These are phyloP conservation scores for Gossypium trilobum DNA, from an alignment of 441 rosid species.

Conservation along the genomic window DNA sequence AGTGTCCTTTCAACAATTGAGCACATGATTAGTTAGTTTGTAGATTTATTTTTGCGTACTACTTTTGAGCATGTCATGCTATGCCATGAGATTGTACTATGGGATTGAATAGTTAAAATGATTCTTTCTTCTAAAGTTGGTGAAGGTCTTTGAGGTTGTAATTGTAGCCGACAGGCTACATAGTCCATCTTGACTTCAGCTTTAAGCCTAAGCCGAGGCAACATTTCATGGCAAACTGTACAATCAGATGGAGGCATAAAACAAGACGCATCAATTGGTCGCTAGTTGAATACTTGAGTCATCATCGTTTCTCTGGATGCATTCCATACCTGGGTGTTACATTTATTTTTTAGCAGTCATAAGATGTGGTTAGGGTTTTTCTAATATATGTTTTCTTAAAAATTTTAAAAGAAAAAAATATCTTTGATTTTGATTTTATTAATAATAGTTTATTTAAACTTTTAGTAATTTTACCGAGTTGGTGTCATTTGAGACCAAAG, in stretches of 20 bases:
- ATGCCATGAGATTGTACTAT: background rate
- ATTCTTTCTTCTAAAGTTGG: background rate
- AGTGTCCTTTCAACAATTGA: background rate
- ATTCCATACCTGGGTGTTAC: background rate
- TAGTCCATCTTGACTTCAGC: background rate
- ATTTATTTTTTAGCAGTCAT: background rate
- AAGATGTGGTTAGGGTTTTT: background rate
- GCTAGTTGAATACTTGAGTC: background rate
- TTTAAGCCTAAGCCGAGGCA: background rate
- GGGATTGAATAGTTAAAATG: background rate
- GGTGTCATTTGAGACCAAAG: background rate
- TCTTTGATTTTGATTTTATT: background rate
- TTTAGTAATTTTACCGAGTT: background rate
- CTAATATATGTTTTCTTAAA: background rate
- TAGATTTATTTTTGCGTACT: background rate
- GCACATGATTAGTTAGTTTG: background rate
- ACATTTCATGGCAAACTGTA: background rate
- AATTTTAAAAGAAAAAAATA: too few species aligned
- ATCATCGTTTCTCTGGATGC: background rate
- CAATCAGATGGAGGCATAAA: background rate
- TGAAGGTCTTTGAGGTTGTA: background rate
- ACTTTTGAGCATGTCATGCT: conserved; percentile 1
- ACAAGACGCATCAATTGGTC: background rate
- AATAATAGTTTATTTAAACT: background rate
- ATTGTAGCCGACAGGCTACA: background rate